Conservation (phyloP, 164 flowering plant species). For the Aristolochia californica region DNA sequence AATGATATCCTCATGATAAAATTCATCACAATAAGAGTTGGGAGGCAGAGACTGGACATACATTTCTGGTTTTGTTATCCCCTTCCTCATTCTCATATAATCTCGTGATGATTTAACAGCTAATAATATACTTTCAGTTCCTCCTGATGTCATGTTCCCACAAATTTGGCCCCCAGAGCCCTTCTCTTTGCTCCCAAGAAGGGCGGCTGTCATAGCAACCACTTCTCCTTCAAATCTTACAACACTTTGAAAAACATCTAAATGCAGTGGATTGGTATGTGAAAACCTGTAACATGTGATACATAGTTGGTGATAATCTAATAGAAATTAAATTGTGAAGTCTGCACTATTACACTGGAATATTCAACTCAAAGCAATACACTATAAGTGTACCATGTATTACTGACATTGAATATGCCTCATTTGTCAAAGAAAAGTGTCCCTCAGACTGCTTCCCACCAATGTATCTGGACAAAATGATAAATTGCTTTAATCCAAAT, state of each 20-base stretch:
- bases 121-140: conserved; percentile 90
- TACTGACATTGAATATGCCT: conserved; percentile 98
- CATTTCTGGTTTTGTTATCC: conserved; percentile 87
- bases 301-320: background rate
- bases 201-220: conserved; percentile 91
- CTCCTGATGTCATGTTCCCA: conserved; percentile 99
- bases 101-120: conserved; percentile 94
- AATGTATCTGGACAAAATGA: conserved; percentile 58
- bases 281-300: conserved; percentile 56
- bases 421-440: conserved; percentile 82
- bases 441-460: conserved; percentile 81
- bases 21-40: background rate
- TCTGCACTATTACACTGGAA: background rate
- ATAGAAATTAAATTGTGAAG: no score
- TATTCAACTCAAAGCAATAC: background rate
- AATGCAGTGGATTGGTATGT: conserved; percentile 93
- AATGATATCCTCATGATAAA: background rate
- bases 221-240: conserved; percentile 85
- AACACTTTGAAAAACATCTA: conserved; percentile 87
- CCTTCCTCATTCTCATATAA: conserved; percentile 75
- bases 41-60: conserved; percentile 14
- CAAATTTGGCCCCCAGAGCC: conserved; percentile 84
- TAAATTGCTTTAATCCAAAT: background rate
- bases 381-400: conserved; percentile 14
- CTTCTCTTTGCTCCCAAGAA: conserved; percentile 78